These are phyloP conservation scores for Termitomyces sp. DNA, from an alignment of 768 basidiomycete genomes.

Conservation along the genomic window DNA sequence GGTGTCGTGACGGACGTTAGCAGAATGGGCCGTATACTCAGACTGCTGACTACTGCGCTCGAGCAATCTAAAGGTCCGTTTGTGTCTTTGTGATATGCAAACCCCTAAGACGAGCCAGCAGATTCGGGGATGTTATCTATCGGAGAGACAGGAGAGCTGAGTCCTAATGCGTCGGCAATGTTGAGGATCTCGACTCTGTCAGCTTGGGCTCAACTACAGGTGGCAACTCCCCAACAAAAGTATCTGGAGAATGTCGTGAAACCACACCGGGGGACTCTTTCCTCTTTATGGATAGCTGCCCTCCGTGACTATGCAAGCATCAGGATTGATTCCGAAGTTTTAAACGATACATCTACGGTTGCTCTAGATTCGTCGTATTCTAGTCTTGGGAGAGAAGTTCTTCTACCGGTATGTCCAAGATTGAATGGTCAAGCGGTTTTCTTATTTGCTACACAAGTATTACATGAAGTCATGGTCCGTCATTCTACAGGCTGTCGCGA, in stretches of 20 bases:
- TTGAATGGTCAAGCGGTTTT: neutral
- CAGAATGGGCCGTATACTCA: slow-evolving; percentile 93
- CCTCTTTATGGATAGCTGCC: slow-evolving; percentile 82
- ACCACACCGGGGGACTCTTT: slow-evolving; percentile 70
- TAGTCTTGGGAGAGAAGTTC: slow-evolving; percentile 84
- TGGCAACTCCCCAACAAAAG: slow-evolving; percentile 64
- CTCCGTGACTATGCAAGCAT: slow-evolving; percentile 92
- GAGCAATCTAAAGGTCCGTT: slow-evolving; percentile 82
- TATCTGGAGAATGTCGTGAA: slow-evolving; percentile 81
- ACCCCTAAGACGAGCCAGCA: slow-evolving; percentile 21
- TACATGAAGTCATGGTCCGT: slow-evolving; percentile 79
- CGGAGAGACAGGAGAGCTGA: slow-evolving; percentile 81
- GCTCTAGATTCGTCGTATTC: slow-evolving; percentile 80
- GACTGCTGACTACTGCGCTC: slow-evolving; percentile 79
- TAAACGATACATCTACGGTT: slow-evolving; percentile 69
- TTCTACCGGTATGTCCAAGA: slow-evolving; percentile 69
- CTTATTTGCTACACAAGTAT: slow-evolving; percentile 48
- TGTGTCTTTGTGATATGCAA: neutral
- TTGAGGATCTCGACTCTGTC: slow-evolving; percentile 87
- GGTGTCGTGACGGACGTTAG: slow-evolving; percentile 88
- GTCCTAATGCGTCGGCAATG: slow-evolving; percentile 95
- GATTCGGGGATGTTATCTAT: slow-evolving; percentile 81
- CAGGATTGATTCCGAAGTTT: slow-evolving; percentile 81
- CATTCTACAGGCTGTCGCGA: slow-evolving; percentile 82
- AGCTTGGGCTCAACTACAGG: slow-evolving; percentile 92